Evolutionary conservation across 2,329 filamentous ascomycete species (phyloP), one percentile per base, ranked within the genome.

Genomic region (Aureobasidium sp.): DNA sequence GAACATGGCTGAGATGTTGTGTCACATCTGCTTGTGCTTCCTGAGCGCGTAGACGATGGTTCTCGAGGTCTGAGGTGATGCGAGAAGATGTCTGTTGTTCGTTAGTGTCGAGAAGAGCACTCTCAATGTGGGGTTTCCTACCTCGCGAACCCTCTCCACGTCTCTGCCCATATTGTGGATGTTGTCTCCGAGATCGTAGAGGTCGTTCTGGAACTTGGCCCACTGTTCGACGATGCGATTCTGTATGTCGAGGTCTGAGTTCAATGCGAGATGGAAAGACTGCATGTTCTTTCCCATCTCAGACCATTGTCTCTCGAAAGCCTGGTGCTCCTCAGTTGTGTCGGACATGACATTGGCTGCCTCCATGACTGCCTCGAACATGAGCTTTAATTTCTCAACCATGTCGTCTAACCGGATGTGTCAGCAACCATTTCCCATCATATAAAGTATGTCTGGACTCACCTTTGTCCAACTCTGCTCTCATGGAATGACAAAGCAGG

Each of bases 401-500:
- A 57, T 48, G 16, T 50, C 44, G 29, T 62, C 60, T 62, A 29
- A 6, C 7, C 11, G 25, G 6, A 15, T 3, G 36, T 5, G 34
- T 48, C 11, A 62, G 52, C 13, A 25, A 25, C 25, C 7, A n/a
- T 9, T 10, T 6, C 27, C 16, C 36, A 25, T 21, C 21, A 10
- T 8, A 37, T 49, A 5, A 16, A 5, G 7, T 11, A 39, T 6
- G 8, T n/a, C 8, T 37, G 16, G 34, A 59, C 66, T 61, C 70
- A 73, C 79, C 80, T 68, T 82, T 83, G 62, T 87, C 84, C 15
- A 82, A 77, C 58, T 84, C 81, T 45, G 78, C 73, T 41, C 85
- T 79, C 45, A 82, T 80, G 32, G 84, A 83, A 64, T 85, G 80
- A 65, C 86, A 88, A 66, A 88, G 83, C 21, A 84, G 72, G 45